Evolutionary conservation across 352 stramenopile species (phyloP).

Genomic region (Phytophthora sp.): DNA sequence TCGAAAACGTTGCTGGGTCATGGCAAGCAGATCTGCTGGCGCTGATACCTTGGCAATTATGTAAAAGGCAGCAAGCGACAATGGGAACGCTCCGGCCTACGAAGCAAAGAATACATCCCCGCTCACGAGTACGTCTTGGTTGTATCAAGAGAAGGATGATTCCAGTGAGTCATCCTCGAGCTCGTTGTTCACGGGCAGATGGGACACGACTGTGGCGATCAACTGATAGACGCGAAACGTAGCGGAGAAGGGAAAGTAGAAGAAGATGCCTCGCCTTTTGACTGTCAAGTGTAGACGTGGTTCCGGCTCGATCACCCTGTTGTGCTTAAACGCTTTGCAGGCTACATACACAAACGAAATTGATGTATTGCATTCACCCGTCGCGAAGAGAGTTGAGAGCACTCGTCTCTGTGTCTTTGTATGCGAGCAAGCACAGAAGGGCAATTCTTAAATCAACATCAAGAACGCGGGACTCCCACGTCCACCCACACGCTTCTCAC

Average conservation of each 20-base stretch:
- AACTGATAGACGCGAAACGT: not conserved
- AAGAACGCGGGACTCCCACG: too few relatives aligned
- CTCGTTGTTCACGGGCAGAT: slow-evolving; percentile 11
- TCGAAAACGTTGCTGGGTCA: not conserved
- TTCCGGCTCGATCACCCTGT: slow-evolving; percentile 21
- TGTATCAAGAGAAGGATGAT: slow-evolving; percentile 2
- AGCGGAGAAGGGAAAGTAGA: not conserved
- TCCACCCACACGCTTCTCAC: not conserved
- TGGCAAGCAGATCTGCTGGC: slow-evolving; percentile 10
- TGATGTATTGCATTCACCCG: slow-evolving; percentile 4
- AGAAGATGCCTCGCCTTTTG: slow-evolving; percentile 5
- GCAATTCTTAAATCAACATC: slow-evolving; percentile 8
- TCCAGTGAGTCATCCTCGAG: slow-evolving; percentile 5
- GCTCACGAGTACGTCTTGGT: slow-evolving; percentile 13
- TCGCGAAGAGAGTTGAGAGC: not conserved
- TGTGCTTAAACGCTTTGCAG: slow-evolving; percentile 16
- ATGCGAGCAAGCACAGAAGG: slow-evolving; percentile 7
- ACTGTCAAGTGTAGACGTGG: slow-evolving; percentile 13
- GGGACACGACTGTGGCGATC: slow-evolving; percentile 25
- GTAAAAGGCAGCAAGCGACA: not conserved
- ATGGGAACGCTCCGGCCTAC: not conserved
- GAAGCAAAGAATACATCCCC: slow-evolving; percentile 23
- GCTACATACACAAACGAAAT: slow-evolving; percentile 13
- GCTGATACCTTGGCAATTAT: slow-evolving; percentile 5
- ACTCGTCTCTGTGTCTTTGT: slow-evolving; percentile 16